Base-by-base conservation (phyloP, 2,329 filamentous ascomycete genomes). In the Chaetoscypha palmicola region DNA sequence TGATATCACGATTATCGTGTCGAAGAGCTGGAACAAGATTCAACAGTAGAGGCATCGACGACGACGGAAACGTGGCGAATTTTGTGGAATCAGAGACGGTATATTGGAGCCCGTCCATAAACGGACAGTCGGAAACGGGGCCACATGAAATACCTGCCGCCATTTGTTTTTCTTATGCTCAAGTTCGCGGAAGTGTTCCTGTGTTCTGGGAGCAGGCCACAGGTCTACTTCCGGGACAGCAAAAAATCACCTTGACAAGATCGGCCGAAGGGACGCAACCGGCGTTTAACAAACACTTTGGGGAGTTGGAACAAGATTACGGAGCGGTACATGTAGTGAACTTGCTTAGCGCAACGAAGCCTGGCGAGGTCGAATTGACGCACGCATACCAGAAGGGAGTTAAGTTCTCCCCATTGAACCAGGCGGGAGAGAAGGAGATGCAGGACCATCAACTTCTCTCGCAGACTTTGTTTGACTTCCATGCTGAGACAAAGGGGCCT, bases 41-140 rank as follows among this genome's bases (percentile, higher is more conserved):
- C 72, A 97, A 97, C 63, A 84, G 91, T n/a, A 77, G 92, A 54
- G 92, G 92, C 30, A 95, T 98, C 52, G 92, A 98, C 60, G 92
- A 98, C 62, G 89, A 97, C 59, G 92, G 92, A 11, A 88, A 97
- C 57, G 92, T 97, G 21, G 90, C 92, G 48, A 98, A 98, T 64
- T 98, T 95, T 65, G 92, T 97, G n/a, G 92, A 98, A 65, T 92
- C 89, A 0, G 92, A 98, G 66, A 94, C 89, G 0, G 80, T 91
- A 31, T 90, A 94, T 60, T 95, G 86, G 83, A 83, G 83, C 55
- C 85, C 86, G 1, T 77, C 79, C 3, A 46, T 46, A 5, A 46
- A 36, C 28, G 52, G 1, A 30, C 49, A 53, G 39, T 43, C 46
- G 10, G 56, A 59, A 22, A 46, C 51, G 14, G 32, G 37, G 9